Percentiles rank a stretch among this genome's conserved stretches.
Conservation (phyloP, 2,329 filamentous ascomycete genomes). For the Penicillium freii region DNA sequence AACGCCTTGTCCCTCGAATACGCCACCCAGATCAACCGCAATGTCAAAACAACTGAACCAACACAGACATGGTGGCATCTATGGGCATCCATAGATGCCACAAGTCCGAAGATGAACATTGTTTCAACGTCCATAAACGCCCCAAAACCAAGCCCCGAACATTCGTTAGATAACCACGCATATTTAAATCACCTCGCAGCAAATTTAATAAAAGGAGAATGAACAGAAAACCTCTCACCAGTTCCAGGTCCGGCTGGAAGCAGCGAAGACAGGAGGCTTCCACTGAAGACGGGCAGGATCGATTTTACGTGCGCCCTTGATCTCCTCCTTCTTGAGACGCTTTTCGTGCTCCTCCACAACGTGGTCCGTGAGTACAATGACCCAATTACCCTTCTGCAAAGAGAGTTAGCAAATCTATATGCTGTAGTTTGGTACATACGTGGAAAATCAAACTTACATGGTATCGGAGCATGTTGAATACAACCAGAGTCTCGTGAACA, state of each 20-base stretch:
- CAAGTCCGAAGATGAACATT: background rate
- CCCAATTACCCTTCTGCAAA: slow-evolving; percentile 78
- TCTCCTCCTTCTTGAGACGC: slow-evolving; percentile 74
- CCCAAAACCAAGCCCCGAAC: background rate
- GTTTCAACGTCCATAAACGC: background rate
- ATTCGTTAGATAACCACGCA: slow-evolving; percentile 3
- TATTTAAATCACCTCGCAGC: background rate
- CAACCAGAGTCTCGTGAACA: slow-evolving; percentile 90
- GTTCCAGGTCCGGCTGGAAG: slow-evolving; percentile 88
- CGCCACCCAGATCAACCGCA: background rate
- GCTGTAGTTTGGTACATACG: background rate
- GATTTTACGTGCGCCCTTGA: slow-evolving; percentile 71
- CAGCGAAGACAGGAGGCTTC: slow-evolving; percentile 94
- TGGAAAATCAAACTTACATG: slow-evolving; percentile 52
- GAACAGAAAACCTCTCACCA: slow-evolving; percentile 59
- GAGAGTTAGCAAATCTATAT: slow-evolving; percentile 17
- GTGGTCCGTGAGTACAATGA: slow-evolving; percentile 86
- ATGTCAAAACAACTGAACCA: background rate
- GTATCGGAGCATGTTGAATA: slow-evolving; percentile 91
- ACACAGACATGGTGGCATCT: background rate
- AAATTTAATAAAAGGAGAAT: background rate
- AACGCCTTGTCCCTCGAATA: background rate
- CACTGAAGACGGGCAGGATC: slow-evolving; percentile 79
- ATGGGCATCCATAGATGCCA: too few relatives aligned
- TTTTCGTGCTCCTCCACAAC: slow-evolving; percentile 68